A percentile compares a stretch with the other conserved stretches of the same genome.
Evolutionary conservation across 129 eudicot species (phyloP).

Genomic region (Kitagawia praeruptora): DNA sequence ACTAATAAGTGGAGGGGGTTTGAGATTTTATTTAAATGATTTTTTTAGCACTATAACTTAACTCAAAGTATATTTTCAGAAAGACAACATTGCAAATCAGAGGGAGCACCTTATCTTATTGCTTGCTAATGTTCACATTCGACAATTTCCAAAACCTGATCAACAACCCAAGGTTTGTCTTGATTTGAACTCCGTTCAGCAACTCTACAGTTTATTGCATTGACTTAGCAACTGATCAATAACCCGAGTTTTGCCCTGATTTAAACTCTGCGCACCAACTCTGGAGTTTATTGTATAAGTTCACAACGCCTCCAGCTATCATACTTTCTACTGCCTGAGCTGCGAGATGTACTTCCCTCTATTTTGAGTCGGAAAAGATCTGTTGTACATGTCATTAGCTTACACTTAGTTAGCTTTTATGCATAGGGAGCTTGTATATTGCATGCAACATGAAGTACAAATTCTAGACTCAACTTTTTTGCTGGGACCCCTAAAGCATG

Average conservation of each 20-base stretch:
- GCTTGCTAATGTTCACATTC: constrained; percentile 97
- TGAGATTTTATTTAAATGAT: not conserved
- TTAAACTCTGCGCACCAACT: not conserved
- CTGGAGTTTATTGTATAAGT: not conserved
- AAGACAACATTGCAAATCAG: constrained; percentile 89
- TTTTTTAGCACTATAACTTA: not conserved
- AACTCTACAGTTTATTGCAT: not conserved
- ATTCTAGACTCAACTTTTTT: not conserved
- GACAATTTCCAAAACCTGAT: constrained; percentile 94
- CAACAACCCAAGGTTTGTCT: constrained; percentile 84
- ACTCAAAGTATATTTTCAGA: constrained; percentile 42
- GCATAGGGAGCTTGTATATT: not conserved
- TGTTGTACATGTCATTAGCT: not conserved
- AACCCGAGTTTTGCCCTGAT: not conserved
- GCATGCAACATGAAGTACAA: not conserved
- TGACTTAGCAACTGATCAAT: not conserved
- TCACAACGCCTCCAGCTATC: not conserved
- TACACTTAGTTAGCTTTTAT: not conserved
- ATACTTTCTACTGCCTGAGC: not conserved
- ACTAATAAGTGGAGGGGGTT: not conserved
- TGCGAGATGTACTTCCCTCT: not conserved
- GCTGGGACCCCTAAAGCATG: not conserved
- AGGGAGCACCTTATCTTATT: constrained; percentile 88
- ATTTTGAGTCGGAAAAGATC: not conserved
- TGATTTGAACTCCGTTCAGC: not conserved